Percentiles rank a stretch among this genome's conserved stretches.
Evolutionary conservation across 345 rosid species (phyloP).

Genomic region (Camelina neglecta): DNA sequence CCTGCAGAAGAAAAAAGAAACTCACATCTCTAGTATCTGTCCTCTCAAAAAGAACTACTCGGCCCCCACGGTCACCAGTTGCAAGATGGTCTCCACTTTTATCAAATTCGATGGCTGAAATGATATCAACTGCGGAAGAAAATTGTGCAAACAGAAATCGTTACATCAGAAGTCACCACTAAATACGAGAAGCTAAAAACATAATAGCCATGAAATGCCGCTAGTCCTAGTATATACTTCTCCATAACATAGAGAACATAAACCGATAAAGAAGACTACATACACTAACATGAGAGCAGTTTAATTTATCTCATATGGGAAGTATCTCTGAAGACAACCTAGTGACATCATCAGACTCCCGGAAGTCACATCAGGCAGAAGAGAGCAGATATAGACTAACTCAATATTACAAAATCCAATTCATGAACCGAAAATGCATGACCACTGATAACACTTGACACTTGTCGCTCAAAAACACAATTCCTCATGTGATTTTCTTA

Average conservation of each 20-base stretch:
- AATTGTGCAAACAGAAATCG: conserved; percentile 29
- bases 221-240: conserved; percentile 10
- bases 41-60: conserved; percentile 99
- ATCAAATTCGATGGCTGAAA: conserved; percentile 99
- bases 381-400: conserved; percentile 9
- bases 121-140: conserved; percentile 85
- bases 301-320: conserved; percentile 1
- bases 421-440: conserved; percentile 3
- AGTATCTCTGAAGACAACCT: conserved; percentile 8
- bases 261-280: background rate
- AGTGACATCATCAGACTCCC: background rate
- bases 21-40: conserved; percentile 80
- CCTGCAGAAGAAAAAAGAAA: conserved; percentile 31
- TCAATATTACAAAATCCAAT: conserved; percentile 18
- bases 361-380: conserved; percentile 1
- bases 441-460: conserved; percentile 16
- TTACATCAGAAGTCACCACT: conserved; percentile 26
- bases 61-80: conserved; percentile 99
- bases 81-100: conserved; percentile 97
- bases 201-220: conserved; percentile 15
- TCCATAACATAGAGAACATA: background rate
- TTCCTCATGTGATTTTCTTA: conserved; percentile 1
- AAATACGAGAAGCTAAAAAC: conserved; percentile 1
- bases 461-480: background rate
- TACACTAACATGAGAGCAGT: conserved; percentile 1